These are phyloP conservation scores for Zea luxurians DNA, from an alignment of 176 grass and related monocot species.

Conservation along the genomic window DNA sequence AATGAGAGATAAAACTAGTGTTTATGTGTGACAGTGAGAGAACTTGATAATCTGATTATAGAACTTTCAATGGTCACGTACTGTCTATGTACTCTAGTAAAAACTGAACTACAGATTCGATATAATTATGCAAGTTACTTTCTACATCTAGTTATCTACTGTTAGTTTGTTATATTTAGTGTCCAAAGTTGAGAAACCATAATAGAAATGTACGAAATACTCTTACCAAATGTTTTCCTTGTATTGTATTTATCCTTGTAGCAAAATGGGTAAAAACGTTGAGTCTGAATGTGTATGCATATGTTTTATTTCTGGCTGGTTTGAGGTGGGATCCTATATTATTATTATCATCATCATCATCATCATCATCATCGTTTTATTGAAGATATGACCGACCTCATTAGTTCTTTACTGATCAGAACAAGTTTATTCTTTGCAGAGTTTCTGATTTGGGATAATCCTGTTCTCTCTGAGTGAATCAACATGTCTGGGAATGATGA, in stretches of 20 bases:
- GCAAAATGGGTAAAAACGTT: not conserved
- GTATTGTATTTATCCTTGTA: not conserved
- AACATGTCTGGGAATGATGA: slow-evolving; percentile 69
- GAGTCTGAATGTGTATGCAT: not conserved
- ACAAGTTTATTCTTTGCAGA: slow-evolving; percentile 16
- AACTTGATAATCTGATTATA: not conserved
- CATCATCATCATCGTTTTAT: too few relatives aligned
- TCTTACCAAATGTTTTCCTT: not conserved
- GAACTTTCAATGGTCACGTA: not conserved
- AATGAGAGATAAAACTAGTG: not conserved
- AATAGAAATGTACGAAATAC: not conserved
- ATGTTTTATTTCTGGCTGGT: not conserved
- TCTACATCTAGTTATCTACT: too few relatives aligned
- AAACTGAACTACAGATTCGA: not conserved
- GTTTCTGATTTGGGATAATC: slow-evolving; percentile 7
- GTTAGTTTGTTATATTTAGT: not conserved
- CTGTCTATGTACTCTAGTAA: not conserved
- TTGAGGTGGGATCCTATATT: not conserved
- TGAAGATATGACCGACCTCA: not conserved
- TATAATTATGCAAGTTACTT: not conserved
- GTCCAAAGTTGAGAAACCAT: not conserved
- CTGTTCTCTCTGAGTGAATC: not conserved
- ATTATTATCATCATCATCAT: not conserved
- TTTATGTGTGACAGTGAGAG: not conserved
- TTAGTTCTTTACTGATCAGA: slow-evolving; percentile 1